Evolutionary conservation across 148 eudicot genomes (phyloP), one percentile per base, ranked within the genome.

Genomic region (Nepenthes mirabilis): DNA sequence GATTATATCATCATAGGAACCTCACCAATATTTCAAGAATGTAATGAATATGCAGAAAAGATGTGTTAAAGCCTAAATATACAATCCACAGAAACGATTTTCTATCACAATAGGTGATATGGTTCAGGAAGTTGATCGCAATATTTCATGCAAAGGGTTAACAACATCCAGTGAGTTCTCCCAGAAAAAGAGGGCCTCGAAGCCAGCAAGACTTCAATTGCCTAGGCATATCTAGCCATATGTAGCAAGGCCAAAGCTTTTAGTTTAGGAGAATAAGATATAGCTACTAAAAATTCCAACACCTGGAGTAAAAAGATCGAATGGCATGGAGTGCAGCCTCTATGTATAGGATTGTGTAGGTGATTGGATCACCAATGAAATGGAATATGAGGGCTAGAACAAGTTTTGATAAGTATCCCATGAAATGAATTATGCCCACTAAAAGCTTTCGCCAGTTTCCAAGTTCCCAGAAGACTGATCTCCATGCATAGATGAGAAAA

Each of bases 401-500:
- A 48, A 89, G 72, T 58, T 83, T 76, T 1, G 69, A 63, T 59
- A 80, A 63, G 75, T 75, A 75, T 56, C 76, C 82, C 9, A 81
- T 32, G 58, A 79, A 72, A 12, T 68, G 66, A 37, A 60, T 32
- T 11, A 80, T 64, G 14, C 71, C 62, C 11, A 59, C 59, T 14
- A 74, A 11, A 36, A 62, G 71, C 53, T 77, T 86, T 62, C 47
- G 71, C 97, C 97, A 89, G 59, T 85, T 86, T 14, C 67, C 69
- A 13, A 89, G 84, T 66, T 89, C 97, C 93, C 87, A 86, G 50
- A 89, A 66, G 58, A 89, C 97, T 3, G 81, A 77, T 72, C 97
- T 83, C 97, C 97, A 89, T 2, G 87, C 63, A 67, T 89, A 89
- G 55, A 89, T 56, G 50, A 75, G 73, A 56, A 86, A 83, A 52